Evolutionary conservation across 371 early-diverging fungal genomes (phyloP), one percentile per base, ranked within the genome.

Genomic region (Apophysomyces variabilis): DNA sequence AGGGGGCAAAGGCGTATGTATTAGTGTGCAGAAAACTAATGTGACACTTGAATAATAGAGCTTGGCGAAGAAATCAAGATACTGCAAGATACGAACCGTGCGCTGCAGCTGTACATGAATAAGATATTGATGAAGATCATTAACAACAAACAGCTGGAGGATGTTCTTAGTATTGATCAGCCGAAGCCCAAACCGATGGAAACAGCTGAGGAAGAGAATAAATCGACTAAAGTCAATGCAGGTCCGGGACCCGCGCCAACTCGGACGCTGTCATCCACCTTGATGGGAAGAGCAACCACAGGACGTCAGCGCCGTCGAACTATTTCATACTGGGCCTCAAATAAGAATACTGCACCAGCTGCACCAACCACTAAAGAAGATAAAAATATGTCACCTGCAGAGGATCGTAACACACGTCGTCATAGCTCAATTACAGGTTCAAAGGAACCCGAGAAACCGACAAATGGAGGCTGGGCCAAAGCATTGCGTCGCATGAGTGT

Each of bases 81-180:
- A 46, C 70, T 83, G 7, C 74, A 77, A 61, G 78, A 79, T 57
- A 80, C 80, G 38, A 83, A 81, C 46, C 73, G 79, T 37, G 84
- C 84, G 3, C 65, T 83, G 36, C 77, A 77, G 56, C 61, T 84
- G 6, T 84, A 84, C 60, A 81, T 84, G 77, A 80, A 84, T 60
- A 81, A 81, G 67, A 84, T 84, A 43, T 60, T 84, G 56, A 77
- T 79, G 71, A 77, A 74, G 66, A 81, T 84, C 54, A 77, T 84
- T 44, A 69, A 76, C 56, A 76, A 81, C 45, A 80, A 80, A 41
- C 75, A 77, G 36, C 46, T 84, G 56, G 81, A 76, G 57, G 83
- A 79, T 64, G 80, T 82, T 0, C 74, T 82, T n/a, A 75, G 76
- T 44, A 82, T 82, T 18, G 83, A 82, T 59, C 78, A 81, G 47